phyloP scores from a whole-genome alignment of 148 eudicot species.

The Chenopodium berlandieri region DNA sequence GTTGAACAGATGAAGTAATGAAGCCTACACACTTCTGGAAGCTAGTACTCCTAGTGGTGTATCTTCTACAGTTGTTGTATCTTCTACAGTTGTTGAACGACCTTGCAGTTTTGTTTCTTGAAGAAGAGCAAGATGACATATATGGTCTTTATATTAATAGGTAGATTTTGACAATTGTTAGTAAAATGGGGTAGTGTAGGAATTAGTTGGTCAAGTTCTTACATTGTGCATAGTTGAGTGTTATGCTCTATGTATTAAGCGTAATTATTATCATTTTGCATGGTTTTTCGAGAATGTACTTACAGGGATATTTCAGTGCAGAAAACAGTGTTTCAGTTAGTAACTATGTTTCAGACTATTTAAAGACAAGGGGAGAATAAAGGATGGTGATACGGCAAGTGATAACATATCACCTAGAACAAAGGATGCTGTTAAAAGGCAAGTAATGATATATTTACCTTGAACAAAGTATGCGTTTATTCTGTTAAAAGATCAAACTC shows the following conservation, averaged over 20 bases:
- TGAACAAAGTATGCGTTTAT: too few species aligned
- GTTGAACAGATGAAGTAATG: background rate
- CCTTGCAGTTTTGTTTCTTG: slow-evolving; percentile 3
- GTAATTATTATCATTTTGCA: background rate
- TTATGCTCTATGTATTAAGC: background rate
- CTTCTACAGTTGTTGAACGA: background rate
- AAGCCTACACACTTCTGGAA: background rate
- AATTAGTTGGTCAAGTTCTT: background rate
- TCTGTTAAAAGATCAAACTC: too few species aligned
- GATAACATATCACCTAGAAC: too few species aligned
- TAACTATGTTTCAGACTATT: too few species aligned
- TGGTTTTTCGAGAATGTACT: background rate
- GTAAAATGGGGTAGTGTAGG: background rate
- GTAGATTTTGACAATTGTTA: background rate
- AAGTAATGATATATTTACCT: too few species aligned
- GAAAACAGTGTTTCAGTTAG: too few species aligned
- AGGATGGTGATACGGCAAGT: too few species aligned
- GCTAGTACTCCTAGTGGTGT: background rate
- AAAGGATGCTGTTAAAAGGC: too few species aligned
- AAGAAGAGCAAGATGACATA: background rate
- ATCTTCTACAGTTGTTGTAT: background rate
- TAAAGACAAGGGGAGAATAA: too few species aligned
- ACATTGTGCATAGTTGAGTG: background rate
- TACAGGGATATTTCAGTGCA: background rate
- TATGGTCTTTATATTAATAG: background rate